Conservation (phyloP, 495 filamentous ascomycete genomes). For the Xylaria cubensis region DNA sequence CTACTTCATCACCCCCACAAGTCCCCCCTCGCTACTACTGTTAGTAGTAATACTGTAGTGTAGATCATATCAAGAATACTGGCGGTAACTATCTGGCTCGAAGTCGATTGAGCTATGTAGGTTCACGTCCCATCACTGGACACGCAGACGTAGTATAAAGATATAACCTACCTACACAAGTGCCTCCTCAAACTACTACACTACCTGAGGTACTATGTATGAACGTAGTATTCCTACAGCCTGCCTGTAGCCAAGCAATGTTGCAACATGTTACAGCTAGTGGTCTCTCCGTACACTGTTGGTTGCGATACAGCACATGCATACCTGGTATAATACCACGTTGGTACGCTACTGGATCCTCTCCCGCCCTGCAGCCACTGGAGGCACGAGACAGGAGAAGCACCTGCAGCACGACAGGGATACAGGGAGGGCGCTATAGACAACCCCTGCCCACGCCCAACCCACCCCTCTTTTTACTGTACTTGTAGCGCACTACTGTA, state of each 20-base stretch:
- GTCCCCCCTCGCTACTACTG: not conserved
- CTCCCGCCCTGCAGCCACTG: slow-evolving; percentile 16
- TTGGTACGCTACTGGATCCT: slow-evolving; percentile 15
- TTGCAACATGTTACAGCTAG: not conserved
- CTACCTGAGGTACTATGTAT: too few relatives aligned
- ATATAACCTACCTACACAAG: not conserved
- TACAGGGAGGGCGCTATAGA: slow-evolving; percentile 4
- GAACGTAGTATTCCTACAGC: not conserved
- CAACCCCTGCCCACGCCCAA: slow-evolving; percentile 4
- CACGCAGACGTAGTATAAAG: not conserved
- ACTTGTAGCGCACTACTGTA: slow-evolving; percentile 5
- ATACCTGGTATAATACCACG: slow-evolving; percentile 15
- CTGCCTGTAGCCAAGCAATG: not conserved
- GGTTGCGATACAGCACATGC: not conserved
- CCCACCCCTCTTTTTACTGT: slow-evolving; percentile 16
- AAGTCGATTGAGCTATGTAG: not conserved
- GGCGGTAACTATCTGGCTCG: not conserved
- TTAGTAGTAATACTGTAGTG: slow-evolving; percentile 17
- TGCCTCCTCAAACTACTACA: not conserved
- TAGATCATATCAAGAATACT: not conserved
- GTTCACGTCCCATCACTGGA: not conserved
- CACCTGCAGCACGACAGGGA: slow-evolving; percentile 9
- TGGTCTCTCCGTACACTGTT: not conserved
- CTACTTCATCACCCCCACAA: slow-evolving; percentile 1
- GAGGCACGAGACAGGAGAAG: slow-evolving; percentile 16